Base-by-base conservation (phyloP, 140 eudicot genomes). In the Senecio squalidus region DNA sequence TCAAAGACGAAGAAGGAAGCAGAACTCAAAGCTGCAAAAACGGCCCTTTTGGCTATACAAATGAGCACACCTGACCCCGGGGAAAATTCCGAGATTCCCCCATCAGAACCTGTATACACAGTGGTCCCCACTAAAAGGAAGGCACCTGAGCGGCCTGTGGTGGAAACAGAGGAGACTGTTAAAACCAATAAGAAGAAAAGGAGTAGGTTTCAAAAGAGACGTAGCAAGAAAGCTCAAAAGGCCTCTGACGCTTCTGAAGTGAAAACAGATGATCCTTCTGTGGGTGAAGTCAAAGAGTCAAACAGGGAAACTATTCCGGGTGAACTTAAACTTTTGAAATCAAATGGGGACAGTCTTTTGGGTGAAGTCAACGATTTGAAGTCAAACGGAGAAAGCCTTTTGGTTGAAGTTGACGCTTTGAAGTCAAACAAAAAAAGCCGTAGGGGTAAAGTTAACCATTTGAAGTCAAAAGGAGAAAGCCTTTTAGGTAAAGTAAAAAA, bases 21-120 rank as follows among this genome's bases (percentile, higher is more conserved):
- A 8, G 98, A 87, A 61, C 82, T 86, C 13, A 92, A 92, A 77
- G 98, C 96, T 56, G 96, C 98, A 28, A 72, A 93, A 67, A 84
- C 84, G 8, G 98, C 96, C n/a, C 71, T 84, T 39, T 63, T 92
- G 73, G 95, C 96, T 58, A 79, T 92, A 40, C 74, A 77, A 58
- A 69, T 84, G 57, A 68, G 73, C 43, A 21, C 66, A 5, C 63
- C 76, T 17, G 67, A 39, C 23, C 47, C 78, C 1, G 64, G 33
- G 9, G 58, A 28, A 30, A 56, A 64, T 18, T 54, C 52, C 11
- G 50, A 38, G 30, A 60, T 39, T 15, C 67, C 64, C 36, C 21
- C 31, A 18, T 68, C 21, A 8, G 77, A 67, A 55, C 66, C 83
- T 4, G 9, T 56, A 9, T 84, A 79, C 74, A 92, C 96, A 9